Evolutionary conservation across 2,329 filamentous ascomycete genomes (phyloP), one percentile per base, ranked within the genome.

Genomic region (Truncatella angustata): DNA sequence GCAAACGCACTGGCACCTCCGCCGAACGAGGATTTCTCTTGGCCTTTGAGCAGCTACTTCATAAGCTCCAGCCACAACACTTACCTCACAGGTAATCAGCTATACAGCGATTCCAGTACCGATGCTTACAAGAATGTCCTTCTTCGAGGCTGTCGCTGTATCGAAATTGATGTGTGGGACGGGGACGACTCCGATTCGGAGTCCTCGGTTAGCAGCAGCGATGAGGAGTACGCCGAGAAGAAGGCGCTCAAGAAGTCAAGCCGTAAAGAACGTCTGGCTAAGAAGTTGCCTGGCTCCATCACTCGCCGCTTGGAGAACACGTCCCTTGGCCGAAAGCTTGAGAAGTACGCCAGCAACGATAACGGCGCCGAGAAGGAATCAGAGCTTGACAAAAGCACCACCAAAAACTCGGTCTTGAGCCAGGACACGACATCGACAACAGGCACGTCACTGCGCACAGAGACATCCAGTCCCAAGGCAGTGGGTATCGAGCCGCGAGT

Each of bases 131-230:
- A 90, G 59, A 86, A 86, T 47, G 90, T 92, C 9, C 75, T 97
- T 52, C 81, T 91, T 60, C 85, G 90, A 48, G 91, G 91, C 2
- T 96, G 92, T 62, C 86, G 92, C 16, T 97, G 92, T 70, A 86
- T 97, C 54, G 92, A 97, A 73, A 90, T 97, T 54, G 92, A 97
- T 64, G 95, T 94, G 62, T 97, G 92, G 92, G 90, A 97, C 66
- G 92, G 92, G 37, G 84, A 88, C 52, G 87, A 91, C 63, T 91
- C 63, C 63, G 88, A 69, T 80, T 88, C 73, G 65, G 84, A 70
- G 79, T 88, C 67, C 80, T 85, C 63, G 76, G 80, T 50, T 77
- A 87, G 69, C 79, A 88, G 70, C 49, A 74, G 68, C 50, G 73
- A 71, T 43, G 72, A 84, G 16, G 86, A 64, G 46, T 58, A 65